Evolutionary conservation across 805 yeast genomes (phyloP).

Genomic region (Yamadazyma takamatsuzukensis): DNA sequence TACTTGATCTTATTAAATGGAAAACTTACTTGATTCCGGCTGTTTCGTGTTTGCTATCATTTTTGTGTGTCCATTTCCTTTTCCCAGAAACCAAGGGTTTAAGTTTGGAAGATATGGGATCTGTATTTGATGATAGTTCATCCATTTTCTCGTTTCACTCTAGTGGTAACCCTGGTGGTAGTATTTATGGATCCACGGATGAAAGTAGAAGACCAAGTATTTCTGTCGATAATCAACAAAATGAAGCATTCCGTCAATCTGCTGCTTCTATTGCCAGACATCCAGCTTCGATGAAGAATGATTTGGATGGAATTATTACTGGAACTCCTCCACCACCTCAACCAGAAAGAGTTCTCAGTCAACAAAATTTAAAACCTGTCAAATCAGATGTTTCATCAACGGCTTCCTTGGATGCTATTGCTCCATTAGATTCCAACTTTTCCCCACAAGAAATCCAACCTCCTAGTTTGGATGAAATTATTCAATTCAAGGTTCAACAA

Average conservation of each 20-base stretch:
- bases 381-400: slow-evolving; percentile 20
- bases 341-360: slow-evolving; percentile 2
- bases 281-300: slow-evolving; percentile 27
- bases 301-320: slow-evolving; percentile 27
- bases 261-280: slow-evolving; percentile 46
- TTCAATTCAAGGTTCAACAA: slow-evolving; percentile 21
- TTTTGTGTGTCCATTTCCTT: slow-evolving; percentile 63
- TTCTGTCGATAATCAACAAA: slow-evolving; percentile 7
- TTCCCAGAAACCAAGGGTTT: slow-evolving; percentile 93
- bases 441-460: slow-evolving; percentile 34
- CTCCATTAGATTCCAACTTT: slow-evolving; percentile 16
- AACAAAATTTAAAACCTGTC: slow-evolving; percentile 15
- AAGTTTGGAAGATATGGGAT: slow-evolving; percentile 86
- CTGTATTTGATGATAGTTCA: slow-evolving; percentile 67
- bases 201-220: slow-evolving; percentile 18
- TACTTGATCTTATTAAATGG: slow-evolving; percentile 76
- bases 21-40: slow-evolving; percentile 80
- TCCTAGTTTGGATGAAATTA: slow-evolving; percentile 26
- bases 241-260: slow-evolving; percentile 22
- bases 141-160: slow-evolving; percentile 43
- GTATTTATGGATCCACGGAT: slow-evolving; percentile 14
- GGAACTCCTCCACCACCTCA: slow-evolving; percentile 23
- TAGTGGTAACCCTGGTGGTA: slow-evolving; percentile 12
- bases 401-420: slow-evolving; percentile 15
- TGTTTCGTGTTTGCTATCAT: slow-evolving; percentile 67